Evolutionary conservation across 1,139 yeast genomes (phyloP), one percentile per base, ranked within the genome.

Genomic region (Candida glucosophila): DNA sequence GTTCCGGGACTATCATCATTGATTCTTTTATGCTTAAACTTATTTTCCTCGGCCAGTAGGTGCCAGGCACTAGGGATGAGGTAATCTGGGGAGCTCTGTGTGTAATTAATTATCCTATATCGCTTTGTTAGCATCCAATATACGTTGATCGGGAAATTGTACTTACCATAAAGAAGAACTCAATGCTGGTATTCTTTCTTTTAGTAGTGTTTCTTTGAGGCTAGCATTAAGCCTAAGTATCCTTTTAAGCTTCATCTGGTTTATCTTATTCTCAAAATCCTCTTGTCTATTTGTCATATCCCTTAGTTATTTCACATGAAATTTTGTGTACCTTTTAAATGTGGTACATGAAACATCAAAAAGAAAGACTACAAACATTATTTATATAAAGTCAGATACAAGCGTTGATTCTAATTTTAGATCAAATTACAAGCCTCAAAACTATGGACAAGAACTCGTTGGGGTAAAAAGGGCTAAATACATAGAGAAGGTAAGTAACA

Each of bases 111-210:
- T 49, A 62, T 41, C 31, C 64, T 58, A 26, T 14, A 20, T 20
- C 26, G 4, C 43, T 38, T 34, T 39, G 40, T 32, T 17, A 15
- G 32, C 15, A 5, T 8, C 14, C 12, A 15, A 14, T 11, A 17
- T 30, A 26, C 24, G 17, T 17, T 14, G 12, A 12, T 16, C 14
- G 5, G 24, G 17, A 14, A 12, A 10, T 27, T 26, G 13, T 33
- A 52, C 59, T 20, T 47, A 52, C 54, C 51, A 40, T 22, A 67
- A 52, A 22, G 81, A 72, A 5, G 85, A 80, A 36, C 71, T 72
- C 11, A 85, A 77, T 4, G 85, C 81, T 19, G 77, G 73, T 6
- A 77, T 71, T 32, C 92, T 54, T 6, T 77, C 77, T 29, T 73
- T 54, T 6, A 62, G 47, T 23, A 81, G 49, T 26, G 76, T 71